Conservation (phyloP, 108 stramenopile genomes). For the Pseudonitzschia multistriata region DNA sequence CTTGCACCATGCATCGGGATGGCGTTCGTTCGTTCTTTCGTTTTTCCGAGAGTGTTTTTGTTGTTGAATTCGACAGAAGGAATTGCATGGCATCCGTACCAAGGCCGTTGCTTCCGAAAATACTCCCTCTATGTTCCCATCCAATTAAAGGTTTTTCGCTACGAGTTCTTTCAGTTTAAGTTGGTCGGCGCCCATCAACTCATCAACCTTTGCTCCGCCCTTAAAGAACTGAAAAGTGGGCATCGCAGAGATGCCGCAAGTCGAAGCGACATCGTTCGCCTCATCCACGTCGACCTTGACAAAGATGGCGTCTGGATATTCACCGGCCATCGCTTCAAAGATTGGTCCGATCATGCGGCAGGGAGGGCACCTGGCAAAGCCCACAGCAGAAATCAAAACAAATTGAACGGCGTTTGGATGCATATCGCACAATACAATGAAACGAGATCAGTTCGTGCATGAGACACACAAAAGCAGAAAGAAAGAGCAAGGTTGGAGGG, state of each 20-base stretch:
- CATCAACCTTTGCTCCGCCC: slow-evolving; percentile 74
- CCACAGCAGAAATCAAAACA: not conserved
- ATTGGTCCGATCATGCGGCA: slow-evolving; percentile 83
- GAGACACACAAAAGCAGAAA: too few species aligned
- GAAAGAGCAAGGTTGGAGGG: too few species aligned
- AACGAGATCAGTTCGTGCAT: not conserved
- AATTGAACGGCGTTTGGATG: not conserved
- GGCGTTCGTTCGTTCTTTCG: too few species aligned
- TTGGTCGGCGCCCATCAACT: slow-evolving; percentile 65
- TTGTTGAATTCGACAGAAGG: too few species aligned
- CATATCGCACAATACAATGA: not conserved
- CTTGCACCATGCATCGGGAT: too few species aligned
- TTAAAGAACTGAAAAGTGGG: slow-evolving; percentile 90
- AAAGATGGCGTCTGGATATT: slow-evolving; percentile 60
- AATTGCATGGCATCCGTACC: too few species aligned
- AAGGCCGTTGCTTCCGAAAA: not conserved
- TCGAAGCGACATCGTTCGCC: slow-evolving; percentile 58
- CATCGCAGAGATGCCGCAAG: slow-evolving; percentile 80
- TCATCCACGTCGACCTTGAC: slow-evolving; percentile 92
- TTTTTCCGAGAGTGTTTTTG: too few species aligned
- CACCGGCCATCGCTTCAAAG: slow-evolving; percentile 70
- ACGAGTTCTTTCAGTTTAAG: not conserved
- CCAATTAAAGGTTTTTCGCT: not conserved
- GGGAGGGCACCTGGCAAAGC: slow-evolving; percentile 64
- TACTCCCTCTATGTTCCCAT: not conserved